These are phyloP conservation scores for Neurospora sp. DNA, from an alignment of 495 filamentous ascomycete species.

Conservation along the genomic window DNA sequence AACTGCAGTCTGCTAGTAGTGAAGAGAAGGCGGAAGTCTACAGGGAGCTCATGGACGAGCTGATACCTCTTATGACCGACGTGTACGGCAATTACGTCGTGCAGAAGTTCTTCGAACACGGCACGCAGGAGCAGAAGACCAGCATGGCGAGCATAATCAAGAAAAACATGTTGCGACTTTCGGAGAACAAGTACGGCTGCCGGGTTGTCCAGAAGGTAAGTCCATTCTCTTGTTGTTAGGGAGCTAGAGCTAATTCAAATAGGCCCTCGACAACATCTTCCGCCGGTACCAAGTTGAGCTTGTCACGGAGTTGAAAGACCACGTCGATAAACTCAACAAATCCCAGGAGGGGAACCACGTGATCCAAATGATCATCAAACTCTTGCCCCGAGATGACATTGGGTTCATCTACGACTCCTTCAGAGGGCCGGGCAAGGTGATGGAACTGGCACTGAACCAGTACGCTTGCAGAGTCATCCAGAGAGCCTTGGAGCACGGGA, in stretches of 20 bases:
- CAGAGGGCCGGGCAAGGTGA: slow-evolving; percentile 55
- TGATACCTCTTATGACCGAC: slow-evolving; percentile 85
- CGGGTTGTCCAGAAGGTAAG: slow-evolving; percentile 87
- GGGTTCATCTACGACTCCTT: slow-evolving; percentile 86
- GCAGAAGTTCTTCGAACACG: slow-evolving; percentile 96
- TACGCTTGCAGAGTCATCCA: slow-evolving; percentile 95
- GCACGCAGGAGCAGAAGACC: slow-evolving; percentile 88
- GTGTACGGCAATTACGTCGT: slow-evolving; percentile 98
- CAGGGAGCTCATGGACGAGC: slow-evolving; percentile 71
- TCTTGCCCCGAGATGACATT: slow-evolving; percentile 71
- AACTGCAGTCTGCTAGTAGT: slow-evolving; percentile 88
- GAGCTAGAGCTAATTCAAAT: slow-evolving; percentile 5
- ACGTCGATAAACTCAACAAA: slow-evolving; percentile 71
- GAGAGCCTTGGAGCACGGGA: slow-evolving; percentile 79
- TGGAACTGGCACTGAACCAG: slow-evolving; percentile 62
- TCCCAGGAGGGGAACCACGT: slow-evolving; percentile 97
- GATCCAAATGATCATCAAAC: slow-evolving; percentile 88
- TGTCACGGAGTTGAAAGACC: slow-evolving; percentile 70
- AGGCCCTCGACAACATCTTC: slow-evolving; percentile 89
- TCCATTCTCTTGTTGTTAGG: not conserved
- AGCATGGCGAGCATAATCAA: slow-evolving; percentile 79
- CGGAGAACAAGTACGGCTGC: slow-evolving; percentile 88
- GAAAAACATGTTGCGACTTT: slow-evolving; percentile 66
- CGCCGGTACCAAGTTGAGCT: slow-evolving; percentile 80
- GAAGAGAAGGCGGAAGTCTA: slow-evolving; percentile 97